These are phyloP conservation scores for Daldinia caldariorum DNA, from an alignment of 495 filamentous ascomycete genomes.

Conservation along the genomic window DNA sequence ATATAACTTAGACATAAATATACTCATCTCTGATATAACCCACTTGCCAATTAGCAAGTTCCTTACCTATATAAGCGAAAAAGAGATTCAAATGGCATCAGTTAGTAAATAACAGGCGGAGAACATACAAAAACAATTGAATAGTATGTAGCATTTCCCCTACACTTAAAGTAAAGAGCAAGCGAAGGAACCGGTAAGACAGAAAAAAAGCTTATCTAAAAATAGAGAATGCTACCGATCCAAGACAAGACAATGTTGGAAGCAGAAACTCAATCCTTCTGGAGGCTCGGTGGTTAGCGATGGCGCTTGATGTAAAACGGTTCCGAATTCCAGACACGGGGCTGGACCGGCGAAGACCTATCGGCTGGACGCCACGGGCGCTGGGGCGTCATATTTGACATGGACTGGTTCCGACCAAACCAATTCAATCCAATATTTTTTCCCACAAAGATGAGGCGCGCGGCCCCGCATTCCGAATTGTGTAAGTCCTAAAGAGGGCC, in stretches of 20 bases:
- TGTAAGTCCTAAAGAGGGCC: background rate
- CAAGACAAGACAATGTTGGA: slow-evolving; percentile 19
- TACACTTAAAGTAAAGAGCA: background rate
- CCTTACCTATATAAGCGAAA: background rate
- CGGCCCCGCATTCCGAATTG: background rate
- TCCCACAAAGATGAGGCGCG: background rate
- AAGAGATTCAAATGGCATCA: background rate
- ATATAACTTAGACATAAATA: background rate
- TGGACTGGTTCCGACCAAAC: slow-evolving; percentile 20
- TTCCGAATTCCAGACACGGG: slow-evolving; percentile 28
- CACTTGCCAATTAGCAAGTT: background rate
- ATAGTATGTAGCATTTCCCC: no score
- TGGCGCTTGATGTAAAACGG: slow-evolving; percentile 21
- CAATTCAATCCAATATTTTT: slow-evolving; percentile 3
- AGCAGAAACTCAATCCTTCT: slow-evolving; percentile 8
- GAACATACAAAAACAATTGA: background rate
- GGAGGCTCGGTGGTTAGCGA: slow-evolving; percentile 4
- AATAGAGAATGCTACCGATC: slow-evolving; percentile 12
- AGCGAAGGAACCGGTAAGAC: background rate
- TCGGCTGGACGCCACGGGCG: slow-evolving; percentile 14
- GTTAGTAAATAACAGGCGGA: background rate
- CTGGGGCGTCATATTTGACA: slow-evolving; percentile 18
- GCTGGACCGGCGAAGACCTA: slow-evolving; percentile 9
- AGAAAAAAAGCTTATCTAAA: slow-evolving; percentile 25
- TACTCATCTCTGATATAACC: background rate